Percentiles rank a stretch among this genome's conserved stretches.
These are phyloP conservation scores for Hondaea fermentalgiana DNA, from an alignment of 108 stramenopile genomes.

Conservation along the genomic window DNA sequence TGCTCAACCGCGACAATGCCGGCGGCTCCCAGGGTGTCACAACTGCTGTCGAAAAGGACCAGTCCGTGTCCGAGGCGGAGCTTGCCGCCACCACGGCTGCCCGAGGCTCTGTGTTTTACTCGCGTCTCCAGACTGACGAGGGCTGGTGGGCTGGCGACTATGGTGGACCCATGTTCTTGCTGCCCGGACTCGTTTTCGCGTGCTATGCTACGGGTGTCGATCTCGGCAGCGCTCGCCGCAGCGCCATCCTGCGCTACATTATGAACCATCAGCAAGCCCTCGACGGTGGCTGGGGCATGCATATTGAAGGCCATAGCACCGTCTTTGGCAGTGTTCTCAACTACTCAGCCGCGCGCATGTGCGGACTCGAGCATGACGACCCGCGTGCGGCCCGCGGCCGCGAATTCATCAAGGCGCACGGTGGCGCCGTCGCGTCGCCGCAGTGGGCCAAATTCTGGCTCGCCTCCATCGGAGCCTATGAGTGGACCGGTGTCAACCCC, in stretches of 20 bases:
- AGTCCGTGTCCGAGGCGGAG: neutral
- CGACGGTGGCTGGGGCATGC: conserved; percentile 98
- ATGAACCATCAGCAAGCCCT: conserved; percentile 77
- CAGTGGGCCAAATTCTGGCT: conserved; percentile 97
- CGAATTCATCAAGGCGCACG: conserved; percentile 66
- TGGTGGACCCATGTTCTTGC: conserved; percentile 93
- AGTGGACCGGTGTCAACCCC: conserved; percentile 64
- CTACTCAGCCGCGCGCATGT: conserved; percentile 78
- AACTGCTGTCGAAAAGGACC: neutral
- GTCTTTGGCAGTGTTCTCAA: conserved; percentile 89
- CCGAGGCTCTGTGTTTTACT: neutral
- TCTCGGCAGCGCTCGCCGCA: neutral
- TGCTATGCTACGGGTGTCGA: conserved; percentile 52
- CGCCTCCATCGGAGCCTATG: conserved; percentile 68
- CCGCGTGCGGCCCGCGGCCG: conserved; percentile 21
- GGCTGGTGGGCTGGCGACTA: conserved; percentile 96
- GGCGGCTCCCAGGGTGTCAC: neutral
- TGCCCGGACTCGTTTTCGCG: conserved; percentile 83
- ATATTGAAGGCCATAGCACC: conserved; percentile 89
- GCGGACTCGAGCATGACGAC: conserved; percentile 55
- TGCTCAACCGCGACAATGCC: neutral
- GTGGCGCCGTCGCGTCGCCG: conserved; percentile 80
- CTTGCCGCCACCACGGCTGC: neutral
- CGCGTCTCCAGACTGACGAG: conserved; percentile 63
- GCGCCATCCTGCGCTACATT: conserved; percentile 67